Evolutionary conservation across 257 asterid species (phyloP), one percentile per base, ranked within the genome.

Genomic region (Primulina eburnea): DNA sequence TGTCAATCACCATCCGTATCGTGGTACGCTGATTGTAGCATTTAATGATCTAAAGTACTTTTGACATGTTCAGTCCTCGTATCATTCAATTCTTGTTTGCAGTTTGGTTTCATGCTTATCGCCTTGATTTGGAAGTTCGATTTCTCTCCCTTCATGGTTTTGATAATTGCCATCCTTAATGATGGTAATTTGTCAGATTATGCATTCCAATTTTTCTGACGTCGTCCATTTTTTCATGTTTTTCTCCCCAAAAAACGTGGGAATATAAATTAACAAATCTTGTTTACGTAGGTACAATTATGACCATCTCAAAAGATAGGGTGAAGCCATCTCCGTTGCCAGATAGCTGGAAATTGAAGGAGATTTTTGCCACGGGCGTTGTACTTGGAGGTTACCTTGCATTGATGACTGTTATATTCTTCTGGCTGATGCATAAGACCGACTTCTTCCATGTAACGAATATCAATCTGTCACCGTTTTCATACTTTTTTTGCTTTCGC

Each of bases 281-380:
- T 20, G 74, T 77, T 68, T 50, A 47, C 70, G 58, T 67, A 93
- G 97, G 98, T 74, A 93, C 97, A 34, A 90, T 93, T 34, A 93
- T 93, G 97, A 93, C 99, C n/a, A 93, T 93, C 84, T 93, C 98
- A 4, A 93, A 90, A 87, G 97, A 93, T 64, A 87, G 98, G 80
- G 98, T 93, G 83, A 93, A 93, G 86, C 95, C 99, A 30, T 93
- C 98, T 69, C 98, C 98, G 33, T 34, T 89, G 77, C 97, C 97
- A 10, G 98, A 92, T 76, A 92, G 98, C 90, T 92, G 98, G 98
- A 92, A 92, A 56, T 68, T 93, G 76, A 89, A 85, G 52, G 99
- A 93, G 79, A 90, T 93, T 33, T 93, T 93, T 21, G 90, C 97
- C 70, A 93, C 99, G 6, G 99, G 97, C 32, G 4, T 90, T 12